Evolutionary conservation across 1,139 yeast genomes (phyloP), one percentile per base, ranked within the genome.

Genomic region (Candida anutae): DNA sequence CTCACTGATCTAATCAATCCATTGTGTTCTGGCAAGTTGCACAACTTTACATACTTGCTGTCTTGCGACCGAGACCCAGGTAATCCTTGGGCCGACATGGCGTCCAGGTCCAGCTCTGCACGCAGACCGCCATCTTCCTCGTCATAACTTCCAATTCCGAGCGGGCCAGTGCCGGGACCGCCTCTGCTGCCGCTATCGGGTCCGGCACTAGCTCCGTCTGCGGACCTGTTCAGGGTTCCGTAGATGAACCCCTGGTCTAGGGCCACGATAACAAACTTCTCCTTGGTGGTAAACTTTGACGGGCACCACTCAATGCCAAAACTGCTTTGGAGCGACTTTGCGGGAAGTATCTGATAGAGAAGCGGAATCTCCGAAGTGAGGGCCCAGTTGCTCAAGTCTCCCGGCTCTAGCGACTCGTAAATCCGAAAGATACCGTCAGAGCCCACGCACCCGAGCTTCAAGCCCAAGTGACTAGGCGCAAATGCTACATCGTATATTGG

Each of bases 221-320:
- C 8, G 9, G 19, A 8, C 6, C 28, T 29, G 2, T 28, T 31
- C 2, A 30, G 69, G 32, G 74, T 66, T 29, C 77, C 75, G 48
- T 79, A 84, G 12, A 88, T 72, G 40, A 77, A 77, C 1, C 93
- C 95, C 46, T 81, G 93, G 44, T 88, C 95, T 39, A 87, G 62
- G 0, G 94, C 95, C 37, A 88, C 77, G 4, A 85, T 90, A 3
- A 80, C 84, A 24, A 90, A 61, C 50, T 77, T 84, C 50, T 88
- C 97, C 9, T 77, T 68, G 13, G 45, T 45, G 28, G 82, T 71
- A 38, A 83, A 83, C 46, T 84, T 76, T 1, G 95, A 78, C 0
- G 95, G 94, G 45, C 97, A 87, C 98, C 98, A 90, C 28, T 85
- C 78, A 21, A 90, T 58, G 18, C 87, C 76, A 49, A 88, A 90